Evolutionary conservation across 192 early-diverging fungal genomes (phyloP).

Genomic region (Funneliformis mosseae): DNA sequence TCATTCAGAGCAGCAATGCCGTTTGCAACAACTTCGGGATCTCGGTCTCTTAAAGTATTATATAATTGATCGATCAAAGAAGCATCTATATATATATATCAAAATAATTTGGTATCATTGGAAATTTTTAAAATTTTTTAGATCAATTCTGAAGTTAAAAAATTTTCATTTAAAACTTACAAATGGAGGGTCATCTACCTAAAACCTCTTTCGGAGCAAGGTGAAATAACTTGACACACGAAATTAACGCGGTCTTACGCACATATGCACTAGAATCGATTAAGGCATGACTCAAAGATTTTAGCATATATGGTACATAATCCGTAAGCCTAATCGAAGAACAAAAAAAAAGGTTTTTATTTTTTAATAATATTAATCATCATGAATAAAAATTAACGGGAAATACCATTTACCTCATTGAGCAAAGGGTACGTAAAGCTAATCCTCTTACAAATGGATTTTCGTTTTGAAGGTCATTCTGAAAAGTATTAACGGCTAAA

Average conservation of each 20-base stretch:
- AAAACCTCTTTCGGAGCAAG: constrained; percentile 43
- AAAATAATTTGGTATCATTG: neutral
- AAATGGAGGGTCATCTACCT: constrained; percentile 29
- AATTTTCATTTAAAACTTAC: neutral
- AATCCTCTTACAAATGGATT: constrained; percentile 44
- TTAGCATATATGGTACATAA: constrained; percentile 42
- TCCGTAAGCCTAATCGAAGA: neutral
- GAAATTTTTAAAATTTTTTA: too few species aligned
- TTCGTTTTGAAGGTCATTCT: constrained; percentile 42
- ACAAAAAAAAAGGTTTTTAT: too few species aligned
- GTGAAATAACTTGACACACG: constrained; percentile 42
- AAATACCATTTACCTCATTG: constrained; percentile 36
- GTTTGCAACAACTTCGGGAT: constrained; percentile 41
- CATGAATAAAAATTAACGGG: too few species aligned
- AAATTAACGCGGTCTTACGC: constrained; percentile 43
- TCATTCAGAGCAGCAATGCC: constrained; percentile 39
- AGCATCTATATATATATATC: constrained; percentile 34
- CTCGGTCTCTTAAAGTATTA: constrained; percentile 38
- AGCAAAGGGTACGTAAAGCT: constrained; percentile 44
- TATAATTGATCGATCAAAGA: constrained; percentile 43
- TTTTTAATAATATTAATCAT: too few species aligned
- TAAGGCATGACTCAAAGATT: constrained; percentile 38
- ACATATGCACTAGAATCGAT: constrained; percentile 47
- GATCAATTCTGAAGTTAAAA: neutral
- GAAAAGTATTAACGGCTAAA: constrained; percentile 45